Conservation (phyloP, 768 basidiomycete genomes). For the Fomitopsis pulvina region DNA sequence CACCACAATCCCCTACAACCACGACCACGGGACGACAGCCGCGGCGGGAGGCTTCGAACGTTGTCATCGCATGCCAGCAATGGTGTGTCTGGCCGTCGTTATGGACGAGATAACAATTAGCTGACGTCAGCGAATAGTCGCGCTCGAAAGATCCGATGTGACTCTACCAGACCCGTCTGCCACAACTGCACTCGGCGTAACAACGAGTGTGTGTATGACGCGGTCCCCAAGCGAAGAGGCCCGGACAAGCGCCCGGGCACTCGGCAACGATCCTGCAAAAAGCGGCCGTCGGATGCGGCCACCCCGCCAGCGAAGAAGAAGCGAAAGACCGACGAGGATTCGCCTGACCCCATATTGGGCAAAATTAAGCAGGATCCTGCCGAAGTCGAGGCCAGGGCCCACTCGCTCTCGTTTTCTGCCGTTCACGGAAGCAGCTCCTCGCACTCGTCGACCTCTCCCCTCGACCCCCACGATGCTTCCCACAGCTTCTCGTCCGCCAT, state of each 20-base stretch:
- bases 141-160: conserved; percentile 80
- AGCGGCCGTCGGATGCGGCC: conserved; percentile 44
- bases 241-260: conserved; percentile 85
- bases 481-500: conserved; percentile 16
- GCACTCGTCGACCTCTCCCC: conserved; percentile 15
- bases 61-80: conserved; percentile 81
- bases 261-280: conserved; percentile 80
- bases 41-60: conserved; percentile 36
- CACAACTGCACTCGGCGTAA: conserved; percentile 76
- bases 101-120: conserved; percentile 5
- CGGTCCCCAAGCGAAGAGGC: conserved; percentile 74
- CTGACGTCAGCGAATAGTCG: conserved; percentile 42
- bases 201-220: conserved; percentile 75
- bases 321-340: conserved; percentile 22
- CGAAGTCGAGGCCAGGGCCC: conserved; percentile 10
- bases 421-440: conserved; percentile 17
- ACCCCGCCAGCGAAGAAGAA: conserved; percentile 24
- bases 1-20: conserved; percentile 16
- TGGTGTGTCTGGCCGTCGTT: conserved; percentile 42
- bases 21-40: conserved; percentile 12
- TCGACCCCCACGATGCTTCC: conserved; percentile 20
- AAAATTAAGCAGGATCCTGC: conserved; percentile 35
- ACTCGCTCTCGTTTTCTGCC: conserved; percentile 12
- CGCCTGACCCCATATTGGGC: conserved; percentile 19
- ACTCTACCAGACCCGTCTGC: conserved; percentile 75